These are phyloP conservation scores for Phoma herbarum DNA, from an alignment of 2,329 filamentous ascomycete species.

Conservation along the genomic window DNA sequence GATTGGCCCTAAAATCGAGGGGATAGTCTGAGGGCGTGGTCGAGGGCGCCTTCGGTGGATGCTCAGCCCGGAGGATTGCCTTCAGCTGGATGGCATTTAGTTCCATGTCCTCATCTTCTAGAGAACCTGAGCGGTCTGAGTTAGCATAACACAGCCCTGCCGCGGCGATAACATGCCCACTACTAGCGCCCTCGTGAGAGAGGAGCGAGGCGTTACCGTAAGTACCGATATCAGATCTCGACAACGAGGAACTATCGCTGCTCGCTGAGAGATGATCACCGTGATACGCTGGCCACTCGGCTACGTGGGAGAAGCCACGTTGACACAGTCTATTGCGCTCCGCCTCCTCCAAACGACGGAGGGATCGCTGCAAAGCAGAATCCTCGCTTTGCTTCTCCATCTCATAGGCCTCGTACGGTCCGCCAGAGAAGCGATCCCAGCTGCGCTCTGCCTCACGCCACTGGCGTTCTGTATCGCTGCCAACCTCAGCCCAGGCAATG, in stretches of 20 bases:
- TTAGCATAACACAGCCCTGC: neutral
- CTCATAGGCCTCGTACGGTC: neutral
- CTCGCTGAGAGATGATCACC: neutral
- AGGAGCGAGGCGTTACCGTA: neutral
- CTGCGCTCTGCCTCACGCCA: constrained; percentile 8
- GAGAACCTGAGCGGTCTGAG: neutral
- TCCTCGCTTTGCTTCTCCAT: neutral
- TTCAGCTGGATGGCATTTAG: neutral
- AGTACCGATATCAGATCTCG: neutral
- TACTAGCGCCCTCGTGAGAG: too few relatives aligned
- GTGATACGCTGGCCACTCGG: neutral
- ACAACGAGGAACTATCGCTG: neutral
- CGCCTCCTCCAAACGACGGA: neutral
- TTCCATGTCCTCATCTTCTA: neutral
- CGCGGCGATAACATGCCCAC: neutral
- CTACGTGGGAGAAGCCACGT: neutral
- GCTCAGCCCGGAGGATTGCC: neutral
- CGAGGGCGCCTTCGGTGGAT: neutral
- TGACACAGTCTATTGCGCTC: neutral
- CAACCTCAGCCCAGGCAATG: constrained; percentile 7
- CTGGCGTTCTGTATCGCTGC: constrained; percentile 5
- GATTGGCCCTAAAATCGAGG: neutral
- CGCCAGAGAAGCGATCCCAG: constrained; percentile 7
- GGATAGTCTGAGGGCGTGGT: neutral
- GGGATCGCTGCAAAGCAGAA: neutral